Evolutionary conservation across 495 filamentous ascomycete species (phyloP).

Genomic region (Xylaria sp.): DNA sequence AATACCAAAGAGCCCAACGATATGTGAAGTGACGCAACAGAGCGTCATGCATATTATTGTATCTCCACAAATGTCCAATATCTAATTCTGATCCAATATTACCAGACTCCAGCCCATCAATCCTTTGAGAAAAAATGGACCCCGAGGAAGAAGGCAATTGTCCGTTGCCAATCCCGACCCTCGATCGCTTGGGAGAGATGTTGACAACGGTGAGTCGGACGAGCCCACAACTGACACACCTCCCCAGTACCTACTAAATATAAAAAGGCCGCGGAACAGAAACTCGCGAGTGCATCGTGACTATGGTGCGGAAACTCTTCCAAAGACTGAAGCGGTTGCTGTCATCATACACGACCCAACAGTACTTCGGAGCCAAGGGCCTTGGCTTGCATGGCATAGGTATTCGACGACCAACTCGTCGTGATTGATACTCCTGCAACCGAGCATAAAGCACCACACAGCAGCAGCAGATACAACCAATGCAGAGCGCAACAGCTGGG

Average conservation of each 20-base stretch:
- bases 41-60: constrained; percentile 27
- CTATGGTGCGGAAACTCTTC: neutral
- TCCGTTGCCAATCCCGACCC: neutral
- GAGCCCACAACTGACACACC: neutral
- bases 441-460: constrained; percentile 12
- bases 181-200: neutral
- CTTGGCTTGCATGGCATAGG: constrained; percentile 21
- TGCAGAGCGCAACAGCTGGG: constrained; percentile 26
- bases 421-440: constrained; percentile 13
- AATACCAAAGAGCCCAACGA: constrained; percentile 15
- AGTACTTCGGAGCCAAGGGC: neutral
- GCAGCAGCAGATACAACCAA: constrained; percentile 14
- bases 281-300: constrained; percentile 1
- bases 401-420: constrained; percentile 9
- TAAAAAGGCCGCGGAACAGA: neutral
- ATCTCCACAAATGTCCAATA: constrained; percentile 26
- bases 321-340: neutral
- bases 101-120: constrained; percentile 24
- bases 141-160: constrained; percentile 19
- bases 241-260: neutral
- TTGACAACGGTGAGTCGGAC: neutral
- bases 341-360: neutral
- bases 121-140: constrained; percentile 27
- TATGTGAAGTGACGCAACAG: constrained; percentile 31
- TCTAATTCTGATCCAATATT: constrained; percentile 27